phyloP scores from a whole-genome alignment of 208 protist species.

The Crithidia bombi region DNA sequence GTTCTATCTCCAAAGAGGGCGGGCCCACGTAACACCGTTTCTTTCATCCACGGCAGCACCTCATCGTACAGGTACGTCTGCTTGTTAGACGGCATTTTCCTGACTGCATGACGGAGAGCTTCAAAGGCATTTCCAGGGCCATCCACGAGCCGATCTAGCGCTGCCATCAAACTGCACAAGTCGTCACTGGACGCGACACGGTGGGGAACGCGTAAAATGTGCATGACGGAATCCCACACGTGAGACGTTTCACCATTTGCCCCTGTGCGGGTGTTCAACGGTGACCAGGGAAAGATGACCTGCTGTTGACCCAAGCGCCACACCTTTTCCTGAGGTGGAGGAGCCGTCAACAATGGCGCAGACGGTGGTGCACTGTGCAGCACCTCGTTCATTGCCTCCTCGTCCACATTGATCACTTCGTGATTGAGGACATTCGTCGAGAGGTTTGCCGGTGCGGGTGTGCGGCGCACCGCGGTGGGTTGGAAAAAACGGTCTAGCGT shows the following conservation, averaged over 20 bases:
- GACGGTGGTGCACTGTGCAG: neutral
- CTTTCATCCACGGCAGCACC: conserved; percentile 73
- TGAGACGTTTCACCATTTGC: neutral
- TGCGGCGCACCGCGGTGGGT: neutral
- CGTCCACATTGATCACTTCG: conserved; percentile 22
- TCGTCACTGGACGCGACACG: conserved; percentile 4
- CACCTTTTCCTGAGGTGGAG: neutral
- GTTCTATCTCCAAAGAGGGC: conserved; percentile 22
- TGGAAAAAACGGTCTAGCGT: conserved; percentile 22
- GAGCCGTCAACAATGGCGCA: neutral
- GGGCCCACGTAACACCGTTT: conserved; percentile 35
- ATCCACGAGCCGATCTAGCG: conserved; percentile 15
- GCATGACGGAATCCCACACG: conserved; percentile 40
- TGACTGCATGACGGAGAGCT: conserved; percentile 29
- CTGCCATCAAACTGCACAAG: conserved; percentile 48
- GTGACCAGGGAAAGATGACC: conserved; percentile 54
- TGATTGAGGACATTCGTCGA: neutral
- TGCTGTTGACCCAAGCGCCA: conserved; percentile 18
- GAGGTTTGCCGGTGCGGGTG: neutral
- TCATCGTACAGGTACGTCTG: conserved; percentile 41
- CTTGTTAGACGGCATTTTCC: conserved; percentile 27
- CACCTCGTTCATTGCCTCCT: conserved; percentile 11
- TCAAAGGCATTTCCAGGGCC: conserved; percentile 25
- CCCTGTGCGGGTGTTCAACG: neutral
- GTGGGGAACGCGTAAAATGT: conserved; percentile 19